Evolutionary conservation across 805 yeast species (phyloP).

Genomic region (Saccharomycopsis fermentans): DNA sequence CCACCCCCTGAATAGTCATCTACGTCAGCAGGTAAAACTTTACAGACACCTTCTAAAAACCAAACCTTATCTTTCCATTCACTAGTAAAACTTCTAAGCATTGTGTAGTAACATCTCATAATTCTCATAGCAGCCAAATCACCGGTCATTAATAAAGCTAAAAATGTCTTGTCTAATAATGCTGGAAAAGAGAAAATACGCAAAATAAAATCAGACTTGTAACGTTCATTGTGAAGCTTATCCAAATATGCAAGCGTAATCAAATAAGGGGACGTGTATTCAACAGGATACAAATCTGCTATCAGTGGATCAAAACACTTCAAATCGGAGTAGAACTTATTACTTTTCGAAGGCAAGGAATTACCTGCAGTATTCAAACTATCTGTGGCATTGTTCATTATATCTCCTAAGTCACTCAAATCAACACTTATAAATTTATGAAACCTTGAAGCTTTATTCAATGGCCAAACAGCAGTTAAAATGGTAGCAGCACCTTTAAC

Average conservation of each 20-base stretch:
- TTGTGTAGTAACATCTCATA: slow-evolving; percentile 77
- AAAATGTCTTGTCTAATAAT: slow-evolving; percentile 67
- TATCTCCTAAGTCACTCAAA: slow-evolving; percentile 79
- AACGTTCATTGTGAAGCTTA: slow-evolving; percentile 69
- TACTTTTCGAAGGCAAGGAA: neutral
- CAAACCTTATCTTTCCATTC: slow-evolving; percentile 86
- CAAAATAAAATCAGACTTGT: slow-evolving; percentile 76
- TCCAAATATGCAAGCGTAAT: slow-evolving; percentile 82
- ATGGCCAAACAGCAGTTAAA: slow-evolving; percentile 91
- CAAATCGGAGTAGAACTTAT: slow-evolving; percentile 37
- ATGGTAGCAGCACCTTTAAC: slow-evolving; percentile 96
- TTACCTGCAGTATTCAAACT: slow-evolving; percentile 14
- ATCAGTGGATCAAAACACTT: slow-evolving; percentile 82
- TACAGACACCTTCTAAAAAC: slow-evolving; percentile 87
- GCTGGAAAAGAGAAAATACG: slow-evolving; percentile 93
- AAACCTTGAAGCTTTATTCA: slow-evolving; percentile 57
- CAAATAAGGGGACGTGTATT: slow-evolving; percentile 72
- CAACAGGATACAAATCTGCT: slow-evolving; percentile 78
- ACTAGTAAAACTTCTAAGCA: slow-evolving; percentile 69
- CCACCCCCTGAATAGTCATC: slow-evolving; percentile 88
- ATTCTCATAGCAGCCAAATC: slow-evolving; percentile 84
- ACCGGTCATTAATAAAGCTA: slow-evolving; percentile 70
- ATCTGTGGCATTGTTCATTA: slow-evolving; percentile 32
- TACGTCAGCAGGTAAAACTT: slow-evolving; percentile 82
- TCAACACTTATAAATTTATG: slow-evolving; percentile 74